phyloP scores from a whole-genome alignment of 768 basidiomycete genomes.

The Scleroderma bovista region DNA sequence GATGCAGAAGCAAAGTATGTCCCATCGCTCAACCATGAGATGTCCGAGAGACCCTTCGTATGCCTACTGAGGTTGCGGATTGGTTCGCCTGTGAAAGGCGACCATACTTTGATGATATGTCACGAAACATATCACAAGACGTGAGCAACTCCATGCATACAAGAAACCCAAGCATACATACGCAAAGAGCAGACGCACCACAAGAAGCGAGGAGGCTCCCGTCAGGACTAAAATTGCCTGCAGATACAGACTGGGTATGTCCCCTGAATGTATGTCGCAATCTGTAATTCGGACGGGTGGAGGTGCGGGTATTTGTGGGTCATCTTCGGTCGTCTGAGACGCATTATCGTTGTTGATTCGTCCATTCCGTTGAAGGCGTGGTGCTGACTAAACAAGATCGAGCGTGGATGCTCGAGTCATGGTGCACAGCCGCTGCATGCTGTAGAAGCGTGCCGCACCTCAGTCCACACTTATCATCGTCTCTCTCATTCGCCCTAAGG shows the following conservation, averaged over 20 bases:
- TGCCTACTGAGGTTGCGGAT: constrained; percentile 72
- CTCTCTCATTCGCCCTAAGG: too few relatives aligned
- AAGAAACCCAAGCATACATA: background rate
- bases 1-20: constrained; percentile 83
- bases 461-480: too few relatives aligned
- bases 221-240: constrained; percentile 89
- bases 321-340: too few relatives aligned
- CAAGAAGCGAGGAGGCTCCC: constrained; percentile 83
- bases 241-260: constrained; percentile 79
- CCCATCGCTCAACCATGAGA: constrained; percentile 85
- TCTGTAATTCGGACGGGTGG: constrained; percentile 76
- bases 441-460: too few relatives aligned
- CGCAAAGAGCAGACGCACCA: constrained; percentile 46
- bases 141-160: background rate
- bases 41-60: constrained; percentile 79
- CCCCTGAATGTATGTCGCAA: constrained; percentile 64
- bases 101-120: constrained; percentile 72
- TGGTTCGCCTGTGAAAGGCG: constrained; percentile 72
- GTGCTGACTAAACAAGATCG: too few relatives aligned
- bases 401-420: too few relatives aligned
- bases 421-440: too few relatives aligned
- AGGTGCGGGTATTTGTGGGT: too few relatives aligned
- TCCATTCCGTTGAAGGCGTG: too few relatives aligned
- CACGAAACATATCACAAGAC: background rate
- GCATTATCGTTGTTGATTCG: too few relatives aligned